Base-by-base conservation (phyloP, 169 alveolate species). In the Plasmodium vivax region DNA sequence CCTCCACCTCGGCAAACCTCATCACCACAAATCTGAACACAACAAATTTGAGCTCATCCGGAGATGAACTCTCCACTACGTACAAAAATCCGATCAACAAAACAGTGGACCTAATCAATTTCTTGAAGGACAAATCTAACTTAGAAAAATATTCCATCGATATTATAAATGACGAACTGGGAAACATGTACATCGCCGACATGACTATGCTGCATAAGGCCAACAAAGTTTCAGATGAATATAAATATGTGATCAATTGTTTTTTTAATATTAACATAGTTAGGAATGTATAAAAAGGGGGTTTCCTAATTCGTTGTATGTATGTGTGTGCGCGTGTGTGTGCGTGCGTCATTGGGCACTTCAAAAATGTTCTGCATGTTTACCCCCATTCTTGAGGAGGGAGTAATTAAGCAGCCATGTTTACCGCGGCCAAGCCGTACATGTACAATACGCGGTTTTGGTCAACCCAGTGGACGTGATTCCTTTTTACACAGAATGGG, bases 131-230 rank as follows among this genome's bases (percentile, higher is more conserved):
- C 12, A 88, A 88, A 71, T 79, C 82, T 3, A 88, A 88, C 38
- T 80, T 88, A 43, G 84, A 88, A 27, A 88, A 88, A 51, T 88
- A 19, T 32, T 88, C 94, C 9, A 88, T 88, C 45, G 90, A 79
- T 19, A 34, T 88, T 10, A 81, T 88, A 5, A 79, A 88, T 51
- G 94, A 88, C 45, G 90, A 88, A 88, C 74, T 88, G 41, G 90
- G 90, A 23, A 54, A 88, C 45, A 58, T 38, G 62, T 88, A 88
- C 36, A 88, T 88, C 51, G 58, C 94, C 0, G 94, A 88, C 32
- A 79, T 62, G 83, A 88, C 94, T 27, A 88, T 88, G 94, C 2
- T 88, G 43, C 94, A 88, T 54, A 38, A 88, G 82, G 94, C 83
- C 5, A 88, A 88, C 71, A 88, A 81, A 81, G 94, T 88, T 27